These are phyloP conservation scores for Claviceps sp. DNA, from an alignment of 2,329 filamentous ascomycete genomes.

Conservation along the genomic window DNA sequence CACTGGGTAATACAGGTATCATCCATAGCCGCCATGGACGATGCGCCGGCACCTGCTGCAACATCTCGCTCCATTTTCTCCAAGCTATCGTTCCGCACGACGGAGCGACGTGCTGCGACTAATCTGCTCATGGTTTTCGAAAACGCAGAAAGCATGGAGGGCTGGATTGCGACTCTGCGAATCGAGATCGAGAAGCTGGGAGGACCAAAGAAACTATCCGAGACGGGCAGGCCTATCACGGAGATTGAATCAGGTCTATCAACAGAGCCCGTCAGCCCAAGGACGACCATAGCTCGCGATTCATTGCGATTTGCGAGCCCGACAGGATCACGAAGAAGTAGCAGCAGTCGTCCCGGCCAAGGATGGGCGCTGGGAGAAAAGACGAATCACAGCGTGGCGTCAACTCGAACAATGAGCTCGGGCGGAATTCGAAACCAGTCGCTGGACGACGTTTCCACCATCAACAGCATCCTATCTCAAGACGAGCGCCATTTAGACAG, in stretches of 20 bases:
- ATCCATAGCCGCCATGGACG: slow-evolving; percentile 48
- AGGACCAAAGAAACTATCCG: slow-evolving; percentile 48
- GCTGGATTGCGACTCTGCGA: slow-evolving; percentile 57
- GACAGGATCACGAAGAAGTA: slow-evolving; percentile 5
- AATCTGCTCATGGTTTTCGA: slow-evolving; percentile 64
- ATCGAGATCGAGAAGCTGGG: slow-evolving; percentile 57
- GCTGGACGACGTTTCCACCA: slow-evolving; percentile 41
- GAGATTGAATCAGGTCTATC: slow-evolving; percentile 23
- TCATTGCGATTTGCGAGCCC: slow-evolving; percentile 24
- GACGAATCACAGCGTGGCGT: slow-evolving; percentile 6
- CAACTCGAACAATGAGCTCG: slow-evolving; percentile 8
- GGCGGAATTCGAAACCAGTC: slow-evolving; percentile 25
- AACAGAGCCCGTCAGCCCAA: slow-evolving; percentile 29
- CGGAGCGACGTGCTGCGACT: slow-evolving; percentile 41
- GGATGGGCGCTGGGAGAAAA: neutral
- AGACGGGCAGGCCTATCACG: slow-evolving; percentile 40
- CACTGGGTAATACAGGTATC: slow-evolving; percentile 72
- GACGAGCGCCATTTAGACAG: slow-evolving; percentile 46
- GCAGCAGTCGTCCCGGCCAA: neutral
- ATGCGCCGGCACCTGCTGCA: slow-evolving; percentile 27
- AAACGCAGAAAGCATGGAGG: slow-evolving; percentile 59
- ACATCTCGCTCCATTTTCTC: slow-evolving; percentile 51
- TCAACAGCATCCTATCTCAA: slow-evolving; percentile 43
- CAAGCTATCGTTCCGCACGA: slow-evolving; percentile 43
- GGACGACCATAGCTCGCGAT: slow-evolving; percentile 34